These are phyloP conservation scores for Saprolegnia parasitica DNA, from an alignment of 352 stramenopile genomes.

Conservation along the genomic window DNA sequence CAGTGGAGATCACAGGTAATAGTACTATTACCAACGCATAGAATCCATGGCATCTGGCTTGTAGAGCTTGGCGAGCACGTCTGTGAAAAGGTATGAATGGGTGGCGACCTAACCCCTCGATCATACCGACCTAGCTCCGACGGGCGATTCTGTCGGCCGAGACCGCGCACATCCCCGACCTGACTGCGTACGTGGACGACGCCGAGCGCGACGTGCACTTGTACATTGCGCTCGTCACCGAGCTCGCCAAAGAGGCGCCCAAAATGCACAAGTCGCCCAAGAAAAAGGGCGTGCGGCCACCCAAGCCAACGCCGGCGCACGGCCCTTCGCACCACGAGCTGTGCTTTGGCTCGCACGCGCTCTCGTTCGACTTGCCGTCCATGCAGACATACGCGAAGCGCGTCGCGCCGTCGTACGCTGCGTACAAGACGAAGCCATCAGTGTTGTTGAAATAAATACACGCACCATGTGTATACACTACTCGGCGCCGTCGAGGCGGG, in stretches of 20 bases:
- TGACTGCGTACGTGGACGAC: conserved; percentile 18
- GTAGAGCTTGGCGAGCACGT: conserved; percentile 20
- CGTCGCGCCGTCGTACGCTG: conserved; percentile 55
- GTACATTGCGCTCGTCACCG: conserved; percentile 7
- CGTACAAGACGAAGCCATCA: conserved; percentile 34
- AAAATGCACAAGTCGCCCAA: conserved; percentile 13
- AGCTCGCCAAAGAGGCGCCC: not conserved
- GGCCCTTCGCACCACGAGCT: conserved; percentile 16
- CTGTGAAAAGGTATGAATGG: conserved; percentile 14
- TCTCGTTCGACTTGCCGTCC: conserved; percentile 52
- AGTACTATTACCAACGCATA: too few relatives aligned
- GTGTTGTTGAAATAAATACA: conserved; percentile 29
- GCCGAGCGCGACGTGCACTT: conserved; percentile 23
- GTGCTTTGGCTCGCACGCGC: conserved; percentile 25
- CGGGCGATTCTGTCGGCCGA: conserved; percentile 12
- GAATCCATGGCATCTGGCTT: too few relatives aligned
- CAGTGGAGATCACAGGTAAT: conserved; percentile 9
- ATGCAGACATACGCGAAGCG: conserved; percentile 63
- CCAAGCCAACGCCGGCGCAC: conserved; percentile 17
- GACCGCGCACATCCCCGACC: conserved; percentile 13
- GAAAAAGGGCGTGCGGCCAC: not conserved
- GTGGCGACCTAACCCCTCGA: not conserved
- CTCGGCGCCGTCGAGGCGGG: not conserved
- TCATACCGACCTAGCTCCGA: conserved; percentile 16
- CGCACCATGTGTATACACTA: conserved; percentile 1